Base-by-base conservation (phyloP, 1,139 yeast genomes). In the Saccharomyces hybrid region DNA sequence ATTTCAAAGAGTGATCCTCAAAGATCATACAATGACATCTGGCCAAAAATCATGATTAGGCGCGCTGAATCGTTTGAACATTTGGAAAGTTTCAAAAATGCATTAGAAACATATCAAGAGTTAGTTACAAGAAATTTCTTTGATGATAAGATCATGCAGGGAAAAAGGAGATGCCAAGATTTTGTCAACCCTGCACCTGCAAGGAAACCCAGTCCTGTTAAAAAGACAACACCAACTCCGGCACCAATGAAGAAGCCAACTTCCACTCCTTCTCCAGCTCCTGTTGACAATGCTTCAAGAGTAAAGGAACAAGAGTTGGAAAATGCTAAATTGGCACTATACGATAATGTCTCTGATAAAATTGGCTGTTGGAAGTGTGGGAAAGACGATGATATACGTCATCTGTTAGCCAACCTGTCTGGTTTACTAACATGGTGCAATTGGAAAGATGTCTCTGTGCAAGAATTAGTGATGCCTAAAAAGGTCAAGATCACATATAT, bases 401-500 rank as follows among this genome's bases (percentile, higher is more conserved):
- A 86, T 2, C 74, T 91, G 58, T 74, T 91, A 47, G 78, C 88
- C 7, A 78, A 88, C 3, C 72, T 91, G 52, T 83, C 88, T 38
- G 70, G 73, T 1, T 77, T 91, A 8, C 70, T 91, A 19, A 82
- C 88, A 81, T 75, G 87, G 66, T 74, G 78, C 56, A 74, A 79
- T 60, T 80, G 96, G 95, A 75, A 83, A 68, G 75, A 79, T 58
- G 78, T 89, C 26, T 70, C 83, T 0, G 70, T 86, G 60, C 79
- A 86, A 14, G 98, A 93, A 55, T 75, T 95, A 57, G 93, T 93
- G 62, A 74, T 91, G 61, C 91, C 96, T n/a, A 90, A 89, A 62
- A 90, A 87, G 67, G 98, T 91, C 48, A 91, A 93, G 68, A 75
- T 91, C 49, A 77, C 78, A 32, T 95, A 93, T 70, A 81, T 95